phyloP scores from a whole-genome alignment of 2,329 filamentous ascomycete genomes.

The Colletotrichum noveboracense region DNA sequence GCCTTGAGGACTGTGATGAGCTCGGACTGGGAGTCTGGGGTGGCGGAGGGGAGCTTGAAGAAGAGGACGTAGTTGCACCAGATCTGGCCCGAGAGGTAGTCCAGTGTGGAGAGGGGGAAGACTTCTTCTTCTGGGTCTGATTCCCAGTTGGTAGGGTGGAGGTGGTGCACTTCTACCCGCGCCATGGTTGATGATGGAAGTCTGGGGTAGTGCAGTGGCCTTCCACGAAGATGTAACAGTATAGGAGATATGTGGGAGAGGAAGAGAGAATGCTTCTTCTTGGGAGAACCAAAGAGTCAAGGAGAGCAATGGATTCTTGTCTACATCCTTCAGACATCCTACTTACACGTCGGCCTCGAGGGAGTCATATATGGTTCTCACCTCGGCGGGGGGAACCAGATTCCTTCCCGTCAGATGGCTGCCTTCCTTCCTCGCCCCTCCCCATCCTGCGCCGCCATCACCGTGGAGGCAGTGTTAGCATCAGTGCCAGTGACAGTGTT shows the following conservation, averaged over 20 bases:
- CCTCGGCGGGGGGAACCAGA: background rate
- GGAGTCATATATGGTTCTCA: background rate
- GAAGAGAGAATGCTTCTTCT: background rate
- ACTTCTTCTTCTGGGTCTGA: slow-evolving; percentile 39
- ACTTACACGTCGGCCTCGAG: background rate
- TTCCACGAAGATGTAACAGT: background rate
- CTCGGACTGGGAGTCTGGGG: background rate
- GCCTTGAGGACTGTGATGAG: slow-evolving; percentile 30
- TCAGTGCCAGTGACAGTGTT: background rate
- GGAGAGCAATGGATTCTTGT: background rate
- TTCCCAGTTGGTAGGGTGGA: slow-evolving; percentile 40
- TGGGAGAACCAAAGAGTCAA: background rate
- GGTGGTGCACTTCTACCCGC: background rate
- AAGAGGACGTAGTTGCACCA: slow-evolving; percentile 46
- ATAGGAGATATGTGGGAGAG: background rate
- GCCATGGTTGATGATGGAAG: background rate
- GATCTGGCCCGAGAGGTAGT: slow-evolving; percentile 34
- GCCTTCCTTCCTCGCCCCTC: background rate
- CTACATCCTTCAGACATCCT: background rate
- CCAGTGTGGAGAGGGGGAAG: slow-evolving; percentile 40
- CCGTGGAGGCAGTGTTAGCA: background rate
- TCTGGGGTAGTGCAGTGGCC: background rate
- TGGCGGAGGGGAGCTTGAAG: slow-evolving; percentile 37
- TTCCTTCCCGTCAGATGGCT: background rate
- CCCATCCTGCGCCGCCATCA: background rate